Evolutionary conservation across 345 rosid genomes (phyloP).

Genomic region (Eutrema yunnanense): DNA sequence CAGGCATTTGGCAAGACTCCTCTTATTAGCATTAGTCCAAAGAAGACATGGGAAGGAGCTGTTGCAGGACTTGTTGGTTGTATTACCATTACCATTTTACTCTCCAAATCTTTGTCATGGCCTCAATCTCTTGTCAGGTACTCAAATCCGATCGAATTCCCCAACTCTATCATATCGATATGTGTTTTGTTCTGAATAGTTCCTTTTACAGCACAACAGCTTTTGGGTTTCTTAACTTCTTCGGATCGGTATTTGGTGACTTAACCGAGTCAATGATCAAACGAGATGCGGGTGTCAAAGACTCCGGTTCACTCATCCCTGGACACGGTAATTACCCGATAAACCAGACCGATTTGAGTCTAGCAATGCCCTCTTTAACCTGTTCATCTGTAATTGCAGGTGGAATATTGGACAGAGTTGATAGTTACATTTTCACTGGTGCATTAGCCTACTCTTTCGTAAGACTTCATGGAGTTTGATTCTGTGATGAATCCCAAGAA

Average conservation of each 20-base stretch:
- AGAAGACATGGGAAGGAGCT: conserved; percentile 99
- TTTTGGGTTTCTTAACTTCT: conserved; percentile 76
- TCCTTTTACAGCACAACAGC: conserved; percentile 52
- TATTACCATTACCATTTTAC: conserved; percentile 47
- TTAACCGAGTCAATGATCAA: conserved; percentile 94
- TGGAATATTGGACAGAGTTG: conserved; percentile 86
- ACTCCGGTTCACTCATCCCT: conserved; percentile 93
- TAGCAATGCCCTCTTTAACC: neutral
- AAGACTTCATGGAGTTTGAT: conserved; percentile 75
- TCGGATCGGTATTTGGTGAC: conserved; percentile 91
- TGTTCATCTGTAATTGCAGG: conserved; percentile 40
- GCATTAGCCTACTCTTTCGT: conserved; percentile 79
- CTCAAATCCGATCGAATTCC: neutral
- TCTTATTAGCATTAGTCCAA: conserved; percentile 77
- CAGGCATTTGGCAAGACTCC: conserved; percentile 92
- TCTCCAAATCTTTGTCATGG: conserved; percentile 73
- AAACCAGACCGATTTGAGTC: neutral
- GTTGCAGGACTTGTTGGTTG: conserved; percentile 83
- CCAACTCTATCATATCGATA: neutral
- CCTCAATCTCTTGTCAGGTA: conserved; percentile 76
- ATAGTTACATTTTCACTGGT: conserved; percentile 94
- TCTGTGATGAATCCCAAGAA: neutral
- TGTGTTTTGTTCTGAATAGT: neutral
- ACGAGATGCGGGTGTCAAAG: conserved; percentile 97
- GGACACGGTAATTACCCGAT: conserved; percentile 61